Evolutionary conservation across 2,329 filamentous ascomycete species (phyloP), one percentile per base, ranked within the genome.

Genomic region (Trichoderma sp.): DNA sequence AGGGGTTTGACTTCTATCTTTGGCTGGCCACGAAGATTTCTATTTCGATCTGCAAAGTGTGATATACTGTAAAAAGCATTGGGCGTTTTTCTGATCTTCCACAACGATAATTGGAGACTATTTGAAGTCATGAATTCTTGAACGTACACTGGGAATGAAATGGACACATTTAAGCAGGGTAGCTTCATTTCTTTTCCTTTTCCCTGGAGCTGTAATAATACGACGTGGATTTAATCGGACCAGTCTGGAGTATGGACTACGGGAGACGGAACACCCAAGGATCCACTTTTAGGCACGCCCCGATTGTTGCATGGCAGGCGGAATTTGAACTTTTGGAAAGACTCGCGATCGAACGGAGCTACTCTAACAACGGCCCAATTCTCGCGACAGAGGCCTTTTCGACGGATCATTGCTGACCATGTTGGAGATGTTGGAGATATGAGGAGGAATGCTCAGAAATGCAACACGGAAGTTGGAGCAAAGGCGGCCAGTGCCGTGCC

Each of bases 371-470:
- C 59, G 21, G 52, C 55, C 56, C 52, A 51, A 56, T 49, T 26
- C 37, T 46, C 63, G 28, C 68, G 51, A 55, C 63, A 60, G 16
- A 61, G 58, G 51, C 52, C 24, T 67, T 39, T 69, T 61, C 46
- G 26, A 67, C 63, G 63, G 54, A 52, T 28, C 51, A 28, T 43
- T 54, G 59, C 58, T 68, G 55, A 52, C 59, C 58, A 68, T 71
- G 54, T 67, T 69, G 74, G 69, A 75, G 73, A 71, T 68, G 79
- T 79, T 69, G 74, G 69, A 75, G 73, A 71, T 69, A 80, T 79
- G 77, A 77, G 70, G 74, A 77, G 77, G 76, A 71, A 80, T 80
- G 79, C 76, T 80, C 72, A 76, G 74, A 74, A 77, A 75, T 72
- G 75, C 72, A 70, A 74, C 72, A 71, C 74, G 75, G 74, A 74